Base-by-base conservation (phyloP, 2,329 filamentous ascomycete genomes). In the Trichothecium roseum region DNA sequence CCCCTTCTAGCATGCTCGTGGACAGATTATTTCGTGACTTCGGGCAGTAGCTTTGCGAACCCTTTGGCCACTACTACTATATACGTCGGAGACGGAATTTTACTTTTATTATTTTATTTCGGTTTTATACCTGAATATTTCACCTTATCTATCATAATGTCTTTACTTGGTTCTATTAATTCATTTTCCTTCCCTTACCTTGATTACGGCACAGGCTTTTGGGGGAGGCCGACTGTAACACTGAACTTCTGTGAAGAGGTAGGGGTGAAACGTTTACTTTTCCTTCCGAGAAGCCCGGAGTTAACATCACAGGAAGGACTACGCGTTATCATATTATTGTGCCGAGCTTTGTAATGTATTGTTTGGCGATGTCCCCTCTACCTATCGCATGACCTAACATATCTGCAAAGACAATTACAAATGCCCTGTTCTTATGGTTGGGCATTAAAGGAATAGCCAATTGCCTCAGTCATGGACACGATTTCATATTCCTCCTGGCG, bases 221-320 rank as follows among this genome's bases (percentile, higher is more conserved):
- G 81, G 80, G 72, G 68, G 5, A 74, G 78, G 16, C 75, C 81
- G 37, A 85, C 81, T 2, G 78, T 77, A 8, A 85, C 81, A 1
- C 50, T 85, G 30, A 84, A 87, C 54, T 87, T 83, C 72, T 88
- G 83, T 52, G 83, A 87, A 67, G 83, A 86, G 68, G 79, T 78
- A 54, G 42, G 41, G n/a, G 10, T 17, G 55, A 41, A 9, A 16
- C 4, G 4, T 10, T 20, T 30, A 13, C 17, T 7, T 36, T 20
- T 14, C 10, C 5, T 12, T n/a, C 13, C 13, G 17, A 18, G 17
- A 22, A 3, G 10, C 27, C 10, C 13, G 5, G 20, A 28, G n/a
- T 15, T 43, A 18, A 40, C 17, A 8, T 28, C 7, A 14, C 22
- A 16, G 17, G 13, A 35, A 65, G 61, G 62, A 66, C 46, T 63